Conservation (phyloP, 1,284 basidiomycete species). For the Cryptococcus wingfieldii region DNA sequence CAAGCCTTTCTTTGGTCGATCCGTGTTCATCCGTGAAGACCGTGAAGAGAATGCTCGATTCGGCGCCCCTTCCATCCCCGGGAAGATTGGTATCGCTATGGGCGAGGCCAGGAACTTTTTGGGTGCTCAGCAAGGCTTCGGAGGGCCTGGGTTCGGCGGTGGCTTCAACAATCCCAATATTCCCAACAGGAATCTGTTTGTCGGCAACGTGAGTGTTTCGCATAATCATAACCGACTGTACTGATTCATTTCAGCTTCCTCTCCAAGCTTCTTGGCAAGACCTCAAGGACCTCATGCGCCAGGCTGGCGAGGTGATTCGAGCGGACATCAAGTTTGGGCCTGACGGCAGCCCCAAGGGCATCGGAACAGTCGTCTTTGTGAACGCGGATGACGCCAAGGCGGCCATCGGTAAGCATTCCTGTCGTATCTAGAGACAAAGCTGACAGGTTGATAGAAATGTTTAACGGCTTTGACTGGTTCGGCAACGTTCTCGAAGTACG, state of each 20-base stretch:
- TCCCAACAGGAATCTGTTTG: slow-evolving; percentile 72
- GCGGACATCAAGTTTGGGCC: slow-evolving; percentile 89
- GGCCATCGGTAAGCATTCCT: slow-evolving; percentile 64
- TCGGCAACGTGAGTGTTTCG: slow-evolving; percentile 69
- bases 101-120: slow-evolving; percentile 63
- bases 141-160: not conserved
- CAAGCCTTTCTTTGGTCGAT: slow-evolving; percentile 78
- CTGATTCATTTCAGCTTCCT: slow-evolving; percentile 60
- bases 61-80: slow-evolving; percentile 84
- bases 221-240: not conserved
- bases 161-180: slow-evolving; percentile 17
- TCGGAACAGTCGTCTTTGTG: slow-evolving; percentile 91
- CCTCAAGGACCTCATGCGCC: slow-evolving; percentile 92
- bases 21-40: slow-evolving; percentile 97
- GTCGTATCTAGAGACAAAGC: not conserved
- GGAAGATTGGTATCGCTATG: slow-evolving; percentile 88
- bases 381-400: slow-evolving; percentile 82
- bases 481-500: slow-evolving; percentile 87
- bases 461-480: slow-evolving; percentile 91
- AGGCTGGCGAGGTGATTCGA: slow-evolving; percentile 86
- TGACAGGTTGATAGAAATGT: slow-evolving; percentile 63
- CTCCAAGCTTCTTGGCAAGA: slow-evolving; percentile 98
- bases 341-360: slow-evolving; percentile 90
- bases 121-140: slow-evolving; percentile 50
- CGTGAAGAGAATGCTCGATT: slow-evolving; percentile 93